phyloP scores from a whole-genome alignment of 805 yeast genomes.

The Blastobotrys terrestris region DNA sequence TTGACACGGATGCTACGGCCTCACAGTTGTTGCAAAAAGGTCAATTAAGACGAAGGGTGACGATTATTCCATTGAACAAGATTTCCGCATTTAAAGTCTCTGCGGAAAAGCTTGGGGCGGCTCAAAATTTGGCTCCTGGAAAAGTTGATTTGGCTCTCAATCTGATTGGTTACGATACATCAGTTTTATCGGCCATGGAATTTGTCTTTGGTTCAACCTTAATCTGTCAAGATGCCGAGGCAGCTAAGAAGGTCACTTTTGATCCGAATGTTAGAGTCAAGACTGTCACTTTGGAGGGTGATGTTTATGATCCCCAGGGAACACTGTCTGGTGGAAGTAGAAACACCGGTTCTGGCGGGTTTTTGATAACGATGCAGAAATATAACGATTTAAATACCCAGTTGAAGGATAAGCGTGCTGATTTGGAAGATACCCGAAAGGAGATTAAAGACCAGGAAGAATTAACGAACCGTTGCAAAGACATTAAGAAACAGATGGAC shows the following conservation, averaged over 20 bases:
- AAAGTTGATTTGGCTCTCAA: conserved; percentile 87
- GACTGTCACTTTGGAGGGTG: conserved; percentile 89
- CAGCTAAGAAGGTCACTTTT: conserved; percentile 85
- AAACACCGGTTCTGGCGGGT: conserved; percentile 45
- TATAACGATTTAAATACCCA: conserved; percentile 43
- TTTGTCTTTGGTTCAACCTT: conserved; percentile 88
- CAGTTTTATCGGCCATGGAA: conserved; percentile 76
- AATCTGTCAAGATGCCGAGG: conserved; percentile 77
- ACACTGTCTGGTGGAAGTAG: conserved; percentile 89
- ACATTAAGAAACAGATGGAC: conserved; percentile 23
- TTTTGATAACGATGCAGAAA: conserved; percentile 60
- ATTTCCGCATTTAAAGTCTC: conserved; percentile 58
- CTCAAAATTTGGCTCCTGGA: conserved; percentile 72
- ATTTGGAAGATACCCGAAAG: conserved; percentile 36
- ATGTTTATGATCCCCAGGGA: conserved; percentile 93
- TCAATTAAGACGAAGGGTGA: conserved; percentile 70
- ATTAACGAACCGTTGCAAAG: conserved; percentile 20
- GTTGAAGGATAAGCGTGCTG: conserved; percentile 37
- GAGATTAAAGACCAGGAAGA: conserved; percentile 40
- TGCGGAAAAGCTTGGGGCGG: conserved; percentile 48
- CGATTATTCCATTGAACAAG: conserved; percentile 87
- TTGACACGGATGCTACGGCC: conserved; percentile 82
- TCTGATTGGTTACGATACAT: conserved; percentile 65
- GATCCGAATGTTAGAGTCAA: conserved; percentile 73
- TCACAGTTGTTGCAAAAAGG: conserved; percentile 75